Evolutionary conservation across 192 early-diverging fungal genomes (phyloP).

Genomic region (Coemansia nantahalensis): DNA sequence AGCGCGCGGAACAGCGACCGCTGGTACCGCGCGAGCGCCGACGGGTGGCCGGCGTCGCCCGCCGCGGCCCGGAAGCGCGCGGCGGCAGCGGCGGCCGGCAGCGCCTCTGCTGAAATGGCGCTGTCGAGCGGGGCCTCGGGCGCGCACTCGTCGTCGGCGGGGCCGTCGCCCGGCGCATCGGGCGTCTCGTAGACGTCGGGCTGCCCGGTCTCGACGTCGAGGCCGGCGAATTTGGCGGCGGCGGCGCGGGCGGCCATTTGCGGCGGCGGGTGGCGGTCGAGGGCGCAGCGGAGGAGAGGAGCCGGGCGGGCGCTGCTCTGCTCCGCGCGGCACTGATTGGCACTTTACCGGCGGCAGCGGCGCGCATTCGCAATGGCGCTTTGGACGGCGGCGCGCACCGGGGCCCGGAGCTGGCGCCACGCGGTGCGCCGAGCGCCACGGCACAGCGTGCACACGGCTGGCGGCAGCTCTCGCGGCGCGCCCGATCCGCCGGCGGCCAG

Average conservation of each 20-base stretch:
- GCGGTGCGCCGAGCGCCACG: no score
- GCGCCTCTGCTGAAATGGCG: slow-evolving; percentile 16
- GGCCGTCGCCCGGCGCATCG: slow-evolving; percentile 42
- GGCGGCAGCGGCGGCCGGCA: slow-evolving; percentile 9
- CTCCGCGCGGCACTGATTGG: no score
- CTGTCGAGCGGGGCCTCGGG: slow-evolving; percentile 20
- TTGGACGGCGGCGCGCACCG: no score
- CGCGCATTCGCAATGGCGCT: no score
- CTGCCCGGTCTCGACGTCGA: slow-evolving; percentile 65
- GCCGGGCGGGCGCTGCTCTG: no score
- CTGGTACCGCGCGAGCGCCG: slow-evolving; percentile 35
- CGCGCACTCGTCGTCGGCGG: slow-evolving; percentile 5
- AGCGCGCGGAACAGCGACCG: slow-evolving; percentile 37
- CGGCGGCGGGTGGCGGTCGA: neutral
- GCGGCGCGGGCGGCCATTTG: slow-evolving; percentile 22
- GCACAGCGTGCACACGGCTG: no score
- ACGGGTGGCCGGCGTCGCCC: slow-evolving; percentile 15
- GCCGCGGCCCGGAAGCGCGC: slow-evolving; percentile 31
- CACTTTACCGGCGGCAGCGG: no score
- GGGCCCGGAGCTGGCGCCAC: no score
- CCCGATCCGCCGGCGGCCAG: slow-evolving; percentile 2
- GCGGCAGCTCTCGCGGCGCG: no score
- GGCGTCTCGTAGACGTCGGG: slow-evolving; percentile 89
- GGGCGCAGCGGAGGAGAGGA: no score
- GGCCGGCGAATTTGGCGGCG: slow-evolving; percentile 70